These are phyloP conservation scores for Erodium texanum DNA, from an alignment of 441 rosid species.

Conservation along the genomic window DNA sequence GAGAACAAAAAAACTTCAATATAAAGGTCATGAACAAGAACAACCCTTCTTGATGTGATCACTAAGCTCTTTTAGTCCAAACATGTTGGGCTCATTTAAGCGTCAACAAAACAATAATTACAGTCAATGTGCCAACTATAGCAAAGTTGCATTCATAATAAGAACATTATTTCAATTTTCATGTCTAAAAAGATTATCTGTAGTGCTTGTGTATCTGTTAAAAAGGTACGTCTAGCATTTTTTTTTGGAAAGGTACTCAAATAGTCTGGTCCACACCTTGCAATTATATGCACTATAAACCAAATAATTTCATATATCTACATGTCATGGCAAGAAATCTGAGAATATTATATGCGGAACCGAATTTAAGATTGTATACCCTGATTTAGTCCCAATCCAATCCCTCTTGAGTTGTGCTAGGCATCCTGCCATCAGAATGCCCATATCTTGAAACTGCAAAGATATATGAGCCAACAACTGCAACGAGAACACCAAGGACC, in stretches of 20 bases:
- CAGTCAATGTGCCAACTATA: neutral
- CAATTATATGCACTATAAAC: neutral
- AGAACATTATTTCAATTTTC: neutral
- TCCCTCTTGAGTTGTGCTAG: conserved; percentile 20
- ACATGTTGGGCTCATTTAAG: neutral
- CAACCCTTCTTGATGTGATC: neutral
- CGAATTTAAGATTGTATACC: conserved; percentile 8
- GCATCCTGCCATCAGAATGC: conserved; percentile 25
- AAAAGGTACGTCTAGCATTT: neutral
- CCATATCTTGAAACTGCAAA: conserved; percentile 54
- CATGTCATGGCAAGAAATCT: too few relatives aligned
- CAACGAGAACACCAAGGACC: conserved; percentile 46
- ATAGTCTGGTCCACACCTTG: neutral
- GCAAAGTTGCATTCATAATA: neutral
- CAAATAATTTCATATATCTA: neutral
- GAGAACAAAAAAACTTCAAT: neutral
- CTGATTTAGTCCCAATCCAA: conserved; percentile 12
- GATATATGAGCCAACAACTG: conserved; percentile 34
- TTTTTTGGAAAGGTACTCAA: neutral
- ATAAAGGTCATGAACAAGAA: neutral
- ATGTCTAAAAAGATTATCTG: neutral
- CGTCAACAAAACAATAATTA: neutral
- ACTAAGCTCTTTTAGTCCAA: neutral
- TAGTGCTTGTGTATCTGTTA: neutral
- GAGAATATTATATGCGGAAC: too few relatives aligned